Conservation (phyloP, 1,284 basidiomycete genomes). For the Ceratobasidium sp. region DNA sequence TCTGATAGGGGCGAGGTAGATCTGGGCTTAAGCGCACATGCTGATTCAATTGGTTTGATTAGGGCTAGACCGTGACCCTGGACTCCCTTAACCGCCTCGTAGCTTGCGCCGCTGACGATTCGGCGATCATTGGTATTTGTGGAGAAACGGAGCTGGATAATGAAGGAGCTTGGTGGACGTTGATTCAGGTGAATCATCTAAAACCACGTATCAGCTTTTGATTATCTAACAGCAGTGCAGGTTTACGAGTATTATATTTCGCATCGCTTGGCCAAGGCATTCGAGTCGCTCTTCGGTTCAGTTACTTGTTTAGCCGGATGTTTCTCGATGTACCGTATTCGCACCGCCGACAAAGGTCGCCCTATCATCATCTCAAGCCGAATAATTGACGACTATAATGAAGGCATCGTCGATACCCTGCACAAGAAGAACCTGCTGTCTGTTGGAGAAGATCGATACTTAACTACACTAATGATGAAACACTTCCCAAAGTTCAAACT, state of each 20-base stretch:
- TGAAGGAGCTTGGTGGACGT: slow-evolving; percentile 97
- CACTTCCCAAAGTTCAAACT: slow-evolving; percentile 97
- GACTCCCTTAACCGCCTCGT: slow-evolving; percentile 92
- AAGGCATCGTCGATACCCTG: slow-evolving; percentile 92
- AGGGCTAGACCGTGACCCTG: slow-evolving; percentile 74
- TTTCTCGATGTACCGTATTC: no score
- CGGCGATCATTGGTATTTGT: slow-evolving; percentile 92
- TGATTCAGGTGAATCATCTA: slow-evolving; percentile 78
- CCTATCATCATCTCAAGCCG: slow-evolving; percentile 96
- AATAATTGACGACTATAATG: slow-evolving; percentile 95
- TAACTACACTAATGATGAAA: slow-evolving; percentile 94
- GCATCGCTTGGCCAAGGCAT: slow-evolving; percentile 94
- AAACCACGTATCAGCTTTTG: neutral
- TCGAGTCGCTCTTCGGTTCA: no score
- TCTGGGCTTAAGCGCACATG: neutral
- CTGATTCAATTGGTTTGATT: neutral
- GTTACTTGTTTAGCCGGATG: no score
- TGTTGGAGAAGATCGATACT: no score
- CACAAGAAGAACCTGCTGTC: no score
- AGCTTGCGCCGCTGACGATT: slow-evolving; percentile 86
- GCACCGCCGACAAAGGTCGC: slow-evolving; percentile 94
- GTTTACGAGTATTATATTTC: slow-evolving; percentile 99
- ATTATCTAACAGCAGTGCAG: slow-evolving; percentile 49
- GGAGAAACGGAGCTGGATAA: slow-evolving; percentile 96
- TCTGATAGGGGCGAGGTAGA: no score